Evolutionary conservation across 495 filamentous ascomycete species (phyloP).

Genomic region (Geoglossum glabrum): DNA sequence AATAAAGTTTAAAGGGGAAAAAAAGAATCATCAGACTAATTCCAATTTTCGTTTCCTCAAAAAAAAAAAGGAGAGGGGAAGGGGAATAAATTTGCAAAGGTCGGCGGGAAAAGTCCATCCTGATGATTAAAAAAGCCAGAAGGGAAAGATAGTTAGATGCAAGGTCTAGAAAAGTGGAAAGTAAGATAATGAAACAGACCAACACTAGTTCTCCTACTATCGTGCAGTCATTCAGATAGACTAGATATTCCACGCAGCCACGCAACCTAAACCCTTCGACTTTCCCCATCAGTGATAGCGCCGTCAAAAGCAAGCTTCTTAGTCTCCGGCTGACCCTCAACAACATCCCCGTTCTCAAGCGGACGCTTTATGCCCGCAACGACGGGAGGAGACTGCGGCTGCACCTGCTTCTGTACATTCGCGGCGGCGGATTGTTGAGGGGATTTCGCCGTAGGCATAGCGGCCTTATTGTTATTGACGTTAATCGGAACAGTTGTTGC

Average conservation of each 20-base stretch:
- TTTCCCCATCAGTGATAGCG: neutral
- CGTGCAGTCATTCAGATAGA: no score
- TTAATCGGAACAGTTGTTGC: neutral
- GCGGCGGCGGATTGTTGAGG: neutral
- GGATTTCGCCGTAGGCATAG: neutral
- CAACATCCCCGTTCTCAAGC: neutral
- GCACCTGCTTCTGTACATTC: neutral
- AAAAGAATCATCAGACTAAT: neutral
- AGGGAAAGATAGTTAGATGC: neutral
- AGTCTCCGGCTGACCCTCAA: neutral
- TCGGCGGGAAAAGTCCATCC: no score
- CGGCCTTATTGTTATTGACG: neutral
- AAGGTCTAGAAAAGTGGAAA: no score
- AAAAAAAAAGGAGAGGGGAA: no score
- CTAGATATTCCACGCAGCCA: no score
- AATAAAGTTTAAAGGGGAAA: no score
- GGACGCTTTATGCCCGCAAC: neutral
- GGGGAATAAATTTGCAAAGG: no score
- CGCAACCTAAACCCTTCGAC: neutral
- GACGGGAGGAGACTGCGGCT: neutral
- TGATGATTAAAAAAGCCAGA: neutral
- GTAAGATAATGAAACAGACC: no score
- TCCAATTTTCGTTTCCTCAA: no score
- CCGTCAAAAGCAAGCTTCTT: neutral
- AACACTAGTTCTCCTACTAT: no score